These are phyloP conservation scores for Ascochyta pisi DNA, from an alignment of 2,329 filamentous ascomycete genomes.

Conservation along the genomic window DNA sequence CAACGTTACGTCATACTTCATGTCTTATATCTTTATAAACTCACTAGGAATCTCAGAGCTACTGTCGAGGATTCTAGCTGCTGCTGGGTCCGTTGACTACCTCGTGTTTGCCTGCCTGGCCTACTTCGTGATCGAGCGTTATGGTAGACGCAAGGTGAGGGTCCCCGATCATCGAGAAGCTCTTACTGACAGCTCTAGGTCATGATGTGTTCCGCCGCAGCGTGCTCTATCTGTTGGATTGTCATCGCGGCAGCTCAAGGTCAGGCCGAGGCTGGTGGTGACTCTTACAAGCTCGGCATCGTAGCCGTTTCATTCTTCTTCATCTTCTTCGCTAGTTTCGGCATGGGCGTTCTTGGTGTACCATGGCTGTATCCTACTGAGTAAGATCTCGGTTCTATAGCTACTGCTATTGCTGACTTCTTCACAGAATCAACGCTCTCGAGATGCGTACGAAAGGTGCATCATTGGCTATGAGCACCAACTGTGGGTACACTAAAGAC, in stretches of 20 bases:
- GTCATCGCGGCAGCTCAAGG: constrained; percentile 56
- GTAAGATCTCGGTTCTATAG: constrained; percentile 11
- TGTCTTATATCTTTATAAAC: constrained; percentile 52
- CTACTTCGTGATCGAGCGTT: constrained; percentile 58
- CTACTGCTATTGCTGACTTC: constrained; percentile 1
- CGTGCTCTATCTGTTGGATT: constrained; percentile 58
- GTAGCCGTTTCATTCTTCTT: constrained; percentile 57
- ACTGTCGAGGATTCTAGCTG: constrained; percentile 46
- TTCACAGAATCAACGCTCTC: constrained; percentile 39
- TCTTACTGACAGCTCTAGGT: constrained; percentile 31
- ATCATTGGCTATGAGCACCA: constrained; percentile 42
- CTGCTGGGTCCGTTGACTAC: constrained; percentile 57
- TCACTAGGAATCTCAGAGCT: constrained; percentile 48
- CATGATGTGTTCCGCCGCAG: constrained; percentile 58
- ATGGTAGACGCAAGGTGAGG: constrained; percentile 51
- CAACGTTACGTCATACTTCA: constrained; percentile 50
- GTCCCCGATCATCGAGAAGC: not conserved
- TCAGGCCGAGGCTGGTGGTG: constrained; percentile 50
- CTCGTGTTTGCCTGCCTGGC: constrained; percentile 53
- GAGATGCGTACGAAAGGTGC: constrained; percentile 47
- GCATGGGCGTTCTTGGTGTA: constrained; percentile 44
- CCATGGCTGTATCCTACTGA: constrained; percentile 47
- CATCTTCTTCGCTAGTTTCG: constrained; percentile 45
- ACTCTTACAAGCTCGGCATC: constrained; percentile 55
- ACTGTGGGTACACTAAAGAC: constrained; percentile 21